These are phyloP conservation scores for Lactarius sanguifluus DNA, from an alignment of 768 basidiomycete genomes.

Conservation along the genomic window DNA sequence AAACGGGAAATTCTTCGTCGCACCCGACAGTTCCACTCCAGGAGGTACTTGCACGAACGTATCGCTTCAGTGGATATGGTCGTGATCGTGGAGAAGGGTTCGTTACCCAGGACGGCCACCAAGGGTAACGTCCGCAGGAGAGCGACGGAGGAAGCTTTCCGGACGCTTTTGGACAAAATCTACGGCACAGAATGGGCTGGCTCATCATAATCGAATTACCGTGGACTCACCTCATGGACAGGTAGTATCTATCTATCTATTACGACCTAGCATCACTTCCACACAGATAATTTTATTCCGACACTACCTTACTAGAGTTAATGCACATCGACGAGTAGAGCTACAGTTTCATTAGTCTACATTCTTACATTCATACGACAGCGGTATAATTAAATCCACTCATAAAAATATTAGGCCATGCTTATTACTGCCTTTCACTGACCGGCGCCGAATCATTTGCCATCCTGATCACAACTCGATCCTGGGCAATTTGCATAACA, in stretches of 20 bases:
- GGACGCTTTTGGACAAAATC: conserved; percentile 55
- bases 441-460: background rate
- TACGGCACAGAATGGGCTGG: conserved; percentile 39
- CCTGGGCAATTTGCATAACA: conserved; percentile 19
- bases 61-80: conserved; percentile 65
- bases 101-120: conserved; percentile 73
- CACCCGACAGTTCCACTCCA: conserved; percentile 68
- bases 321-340: conserved; percentile 8
- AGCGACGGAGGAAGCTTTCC: conserved; percentile 70
- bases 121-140: conserved; percentile 80
- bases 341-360: conserved; percentile 8
- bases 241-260: conserved; percentile 12
- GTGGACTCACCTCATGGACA: conserved; percentile 2
- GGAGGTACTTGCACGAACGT: conserved; percentile 78
- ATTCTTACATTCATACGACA: conserved; percentile 15
- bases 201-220: conserved; percentile 12
- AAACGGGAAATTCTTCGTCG: conserved; percentile 73
- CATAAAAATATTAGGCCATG: conserved; percentile 6
- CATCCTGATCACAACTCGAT: conserved; percentile 17
- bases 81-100: conserved; percentile 60
- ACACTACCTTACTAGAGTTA: conserved; percentile 19
- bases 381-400: conserved; percentile 9
- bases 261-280: conserved; percentile 6
- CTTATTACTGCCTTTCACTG: conserved; percentile 5
- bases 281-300: conserved; percentile 11